Base-by-base conservation (phyloP, 371 early-diverging fungal species). In the Catenaria anguillulae region DNA sequence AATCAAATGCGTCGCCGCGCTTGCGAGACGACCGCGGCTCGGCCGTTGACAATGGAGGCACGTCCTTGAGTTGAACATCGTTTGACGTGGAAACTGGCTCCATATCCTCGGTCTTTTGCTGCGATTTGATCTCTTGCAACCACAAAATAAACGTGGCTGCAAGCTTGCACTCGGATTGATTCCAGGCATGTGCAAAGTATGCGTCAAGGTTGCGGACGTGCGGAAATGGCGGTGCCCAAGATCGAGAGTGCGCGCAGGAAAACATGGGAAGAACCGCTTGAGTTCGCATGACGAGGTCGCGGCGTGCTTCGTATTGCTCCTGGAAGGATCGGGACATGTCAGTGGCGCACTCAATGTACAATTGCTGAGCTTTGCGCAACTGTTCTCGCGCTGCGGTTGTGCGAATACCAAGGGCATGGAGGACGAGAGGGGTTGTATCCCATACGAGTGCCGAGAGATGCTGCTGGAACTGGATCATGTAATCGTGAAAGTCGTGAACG, bases 171-270 rank as follows among this genome's bases (percentile, higher is more conserved):
- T 46, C 46, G 46, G 10, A 46, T 10, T 24, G 24, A 24, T 23
- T 23, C 46, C 46, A 46, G 23, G 23, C 23, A 21, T 46, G 19
- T 23, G 46, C 46, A 46, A 46, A 46, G 5, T 46, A 24, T 24
- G 24, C 46, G 46, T 46, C 46, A 24, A 46, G 46, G 46, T 46
- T 46, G 46, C 46, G 46, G n/a, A 46, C 24, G n/a, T 46, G 46
- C 46, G 17, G 46, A 24, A n/a, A 46, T 1, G 46, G 46, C 46
- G 46, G 46, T 10, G 46, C 46, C 46, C 46, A 46, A 21, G 46
- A 46, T 24, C 24, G 21, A 24, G 21, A 24, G 46, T 46, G 46
- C 23, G 46, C 46, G 46, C 46, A 46, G n/a, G 21, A 24, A 24
- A 46, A 46, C 46, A 24, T 24, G n/a, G 23, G 10, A 10, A 46